phyloP scores from a whole-genome alignment of 2,329 filamentous ascomycete genomes.

The Ascochyta lentis region DNA sequence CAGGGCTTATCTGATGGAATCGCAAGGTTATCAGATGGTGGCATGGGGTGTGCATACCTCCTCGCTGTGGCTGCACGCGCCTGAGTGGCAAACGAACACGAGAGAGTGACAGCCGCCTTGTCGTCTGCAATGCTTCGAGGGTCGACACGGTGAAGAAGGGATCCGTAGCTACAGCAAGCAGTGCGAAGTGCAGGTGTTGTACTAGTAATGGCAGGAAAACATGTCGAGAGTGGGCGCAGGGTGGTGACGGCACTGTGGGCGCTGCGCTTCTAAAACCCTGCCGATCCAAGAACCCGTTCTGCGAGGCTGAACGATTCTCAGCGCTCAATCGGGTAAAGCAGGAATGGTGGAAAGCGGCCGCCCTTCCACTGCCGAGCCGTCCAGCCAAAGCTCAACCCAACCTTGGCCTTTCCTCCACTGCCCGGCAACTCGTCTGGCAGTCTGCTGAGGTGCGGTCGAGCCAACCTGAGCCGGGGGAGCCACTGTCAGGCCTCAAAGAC shows the following conservation, averaged over 20 bases:
- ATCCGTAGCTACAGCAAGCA: background rate
- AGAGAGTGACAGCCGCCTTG: conserved; percentile 20
- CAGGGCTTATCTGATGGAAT: conserved; percentile 13
- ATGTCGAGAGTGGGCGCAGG: conserved; percentile 4
- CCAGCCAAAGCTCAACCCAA: too few relatives aligned
- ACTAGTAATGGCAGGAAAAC: background rate
- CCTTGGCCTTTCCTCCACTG: conserved; percentile 3
- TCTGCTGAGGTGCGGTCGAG: conserved; percentile 9
- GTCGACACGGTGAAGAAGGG: conserved; percentile 16
- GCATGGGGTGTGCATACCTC: conserved; percentile 11
- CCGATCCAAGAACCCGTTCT: conserved; percentile 14
- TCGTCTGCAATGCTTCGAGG: conserved; percentile 10
- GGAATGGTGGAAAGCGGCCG: conserved; percentile 7
- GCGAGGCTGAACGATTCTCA: conserved; percentile 16
- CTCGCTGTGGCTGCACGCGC: conserved; percentile 14
- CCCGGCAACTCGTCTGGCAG: background rate
- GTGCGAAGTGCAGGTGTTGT: background rate
- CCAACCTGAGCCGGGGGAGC: background rate
- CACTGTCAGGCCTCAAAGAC: conserved; percentile 1
- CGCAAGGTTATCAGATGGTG: conserved; percentile 22
- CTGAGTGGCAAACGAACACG: conserved; percentile 14
- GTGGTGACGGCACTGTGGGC: conserved; percentile 18
- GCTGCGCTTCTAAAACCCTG: conserved; percentile 16
- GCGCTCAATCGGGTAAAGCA: conserved; percentile 15
- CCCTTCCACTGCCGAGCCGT: background rate